Evolutionary conservation across 208 protist species (phyloP), one percentile per base, ranked within the genome.

Genomic region (Herpetomonas samuelpessoai): DNA sequence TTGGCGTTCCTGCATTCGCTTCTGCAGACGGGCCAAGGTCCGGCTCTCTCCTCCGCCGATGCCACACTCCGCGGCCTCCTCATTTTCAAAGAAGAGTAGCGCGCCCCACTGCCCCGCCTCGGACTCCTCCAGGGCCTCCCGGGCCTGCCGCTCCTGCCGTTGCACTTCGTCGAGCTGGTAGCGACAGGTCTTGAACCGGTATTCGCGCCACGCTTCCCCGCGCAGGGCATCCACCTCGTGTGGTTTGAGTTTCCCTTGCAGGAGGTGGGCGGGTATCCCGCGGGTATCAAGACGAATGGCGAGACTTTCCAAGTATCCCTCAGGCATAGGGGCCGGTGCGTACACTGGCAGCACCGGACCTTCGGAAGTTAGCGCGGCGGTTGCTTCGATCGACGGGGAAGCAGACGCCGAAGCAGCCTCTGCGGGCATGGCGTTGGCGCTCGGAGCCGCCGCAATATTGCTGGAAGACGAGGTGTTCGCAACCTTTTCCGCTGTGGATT

Each of bases 201-300:
- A 74, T 50, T 69, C 76, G 31, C 55, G 41, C n/a, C 59, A 28
- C 28, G 76, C 76, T 2, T 68, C 59, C 2, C 30, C 53, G 12
- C 30, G 35, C 35, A 41, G 14, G 35, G 35, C 35, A 41, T 41
- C 45, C 45, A 50, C 21, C n/a, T 24, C 45, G 45, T 24, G 12
- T n/a, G 14, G 45, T 19, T n/a, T 6, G 4, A 50, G n/a, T 19
- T 50, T 24, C 21, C 45, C 12, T 19, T 18, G n/a, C 14, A 50
- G n/a, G 21, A 50, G 21, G 35, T 6, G 14, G 14, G 35, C 35
- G 21, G 45, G 9, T n/a, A 50, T n/a, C 6, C 45, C n/a, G 9
- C 45, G 45, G 10, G 45, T 41, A 41, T 41, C 35, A 14, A 41
- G 35, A 6, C 35, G 6, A 14, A 41, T 41, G 35, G 35, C 35